phyloP scores from a whole-genome alignment of 1,284 basidiomycete species.

The Cerioporus squamosus region DNA sequence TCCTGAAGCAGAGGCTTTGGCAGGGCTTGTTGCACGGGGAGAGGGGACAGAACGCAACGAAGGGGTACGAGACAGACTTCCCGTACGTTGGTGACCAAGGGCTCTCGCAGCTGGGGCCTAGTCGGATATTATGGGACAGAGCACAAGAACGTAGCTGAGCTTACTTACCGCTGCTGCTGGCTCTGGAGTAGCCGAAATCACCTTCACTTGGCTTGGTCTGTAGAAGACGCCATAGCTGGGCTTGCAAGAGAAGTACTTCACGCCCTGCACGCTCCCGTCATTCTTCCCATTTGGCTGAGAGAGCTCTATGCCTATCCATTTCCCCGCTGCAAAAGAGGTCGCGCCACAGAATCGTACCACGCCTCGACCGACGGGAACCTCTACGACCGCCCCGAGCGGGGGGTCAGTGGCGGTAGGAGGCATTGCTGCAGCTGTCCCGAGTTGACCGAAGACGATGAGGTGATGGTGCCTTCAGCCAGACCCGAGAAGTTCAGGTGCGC shows the following conservation, averaged over 20 bases:
- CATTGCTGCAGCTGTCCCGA: conserved; percentile 18
- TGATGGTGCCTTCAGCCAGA: neutral
- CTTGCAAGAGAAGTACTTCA: conserved; percentile 85
- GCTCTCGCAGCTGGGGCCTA: conserved; percentile 31
- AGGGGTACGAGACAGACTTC: conserved; percentile 41
- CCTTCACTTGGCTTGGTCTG: conserved; percentile 84
- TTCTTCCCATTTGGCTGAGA: conserved; percentile 90
- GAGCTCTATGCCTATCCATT: conserved; percentile 96
- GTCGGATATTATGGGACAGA: neutral
- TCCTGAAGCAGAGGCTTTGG: conserved; percentile 32
- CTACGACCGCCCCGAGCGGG: conserved; percentile 67
- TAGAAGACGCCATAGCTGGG: conserved; percentile 89
- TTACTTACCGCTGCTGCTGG: conserved; percentile 29
- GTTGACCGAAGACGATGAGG: neutral
- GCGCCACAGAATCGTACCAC: conserved; percentile 86
- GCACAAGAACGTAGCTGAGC: neutral
- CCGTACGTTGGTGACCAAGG: conserved; percentile 44
- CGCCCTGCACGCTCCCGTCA: conserved; percentile 87
- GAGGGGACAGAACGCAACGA: conserved; percentile 43
- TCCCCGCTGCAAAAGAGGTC: conserved; percentile 86
- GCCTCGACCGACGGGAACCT: conserved; percentile 80
- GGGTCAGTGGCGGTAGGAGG: conserved; percentile 31
- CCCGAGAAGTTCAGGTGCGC: neutral
- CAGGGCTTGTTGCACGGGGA: conserved; percentile 48
- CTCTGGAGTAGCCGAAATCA: conserved; percentile 53